A percentile compares a stretch with the other conserved stretches of the same genome.
Evolutionary conservation across 768 basidiomycete genomes (phyloP).

Genomic region (Termitomyces titanicus): DNA sequence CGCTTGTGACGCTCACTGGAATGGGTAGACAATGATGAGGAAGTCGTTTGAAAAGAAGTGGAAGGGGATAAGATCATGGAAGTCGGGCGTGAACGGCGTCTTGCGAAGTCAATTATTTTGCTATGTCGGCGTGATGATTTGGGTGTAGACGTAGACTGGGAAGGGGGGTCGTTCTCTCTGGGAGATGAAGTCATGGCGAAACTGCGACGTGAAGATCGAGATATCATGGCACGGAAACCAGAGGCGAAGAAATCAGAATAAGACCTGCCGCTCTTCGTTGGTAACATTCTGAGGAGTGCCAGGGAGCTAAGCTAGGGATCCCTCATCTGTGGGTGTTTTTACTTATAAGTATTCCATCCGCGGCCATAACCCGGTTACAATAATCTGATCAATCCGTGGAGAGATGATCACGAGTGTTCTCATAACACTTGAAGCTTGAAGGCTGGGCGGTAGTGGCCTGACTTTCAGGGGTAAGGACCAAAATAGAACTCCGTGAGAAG

Average conservation of each 20-base stretch:
- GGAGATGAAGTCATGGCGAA: constrained; percentile 1
- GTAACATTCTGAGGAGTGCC: constrained; percentile 12
- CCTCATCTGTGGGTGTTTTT: not conserved
- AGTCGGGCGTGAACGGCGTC: constrained; percentile 22
- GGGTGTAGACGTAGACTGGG: constrained; percentile 1
- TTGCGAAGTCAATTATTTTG: constrained; percentile 15
- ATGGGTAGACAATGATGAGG: constrained; percentile 5
- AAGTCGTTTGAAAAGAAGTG: constrained; percentile 4
- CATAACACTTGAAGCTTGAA: constrained; percentile 3
- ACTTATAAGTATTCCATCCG: constrained; percentile 7
- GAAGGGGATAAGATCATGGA: constrained; percentile 25
- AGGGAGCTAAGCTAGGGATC: constrained; percentile 9
- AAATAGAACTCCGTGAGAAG: not conserved
- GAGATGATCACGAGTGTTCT: constrained; percentile 9
- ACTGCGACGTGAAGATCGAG: constrained; percentile 9
- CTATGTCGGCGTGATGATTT: constrained; percentile 11
- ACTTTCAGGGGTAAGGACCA: constrained; percentile 8
- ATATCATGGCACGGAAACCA: constrained; percentile 38
- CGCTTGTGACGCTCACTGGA: constrained; percentile 14
- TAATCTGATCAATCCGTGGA: constrained; percentile 5
- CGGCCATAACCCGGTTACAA: constrained; percentile 2
- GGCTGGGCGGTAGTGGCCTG: not conserved
- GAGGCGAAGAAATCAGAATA: constrained; percentile 50
- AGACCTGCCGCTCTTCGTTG: constrained; percentile 20
- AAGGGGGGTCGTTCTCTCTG: not conserved